A percentile compares a stretch with the other conserved stretches of the same genome.
Evolutionary conservation across 805 yeast species (phyloP).

Genomic region (Metschnikowia sp.): DNA sequence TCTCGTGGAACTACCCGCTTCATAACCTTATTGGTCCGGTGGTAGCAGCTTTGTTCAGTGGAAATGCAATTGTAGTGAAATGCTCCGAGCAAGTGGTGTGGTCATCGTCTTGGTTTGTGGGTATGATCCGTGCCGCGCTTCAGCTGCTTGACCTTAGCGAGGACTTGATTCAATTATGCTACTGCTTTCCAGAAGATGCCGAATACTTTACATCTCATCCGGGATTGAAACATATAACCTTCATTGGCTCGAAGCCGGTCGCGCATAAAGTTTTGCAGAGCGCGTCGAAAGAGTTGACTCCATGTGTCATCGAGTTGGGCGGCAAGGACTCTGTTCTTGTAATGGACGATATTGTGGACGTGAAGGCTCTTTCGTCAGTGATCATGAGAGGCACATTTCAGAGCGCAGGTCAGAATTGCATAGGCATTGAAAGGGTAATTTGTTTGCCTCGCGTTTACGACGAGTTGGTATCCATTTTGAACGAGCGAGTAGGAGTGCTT

Average conservation of each 20-base stretch:
- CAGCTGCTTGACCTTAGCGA: slow-evolving; percentile 73
- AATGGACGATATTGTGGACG: slow-evolving; percentile 70
- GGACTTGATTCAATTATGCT: slow-evolving; percentile 80
- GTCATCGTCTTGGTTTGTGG: slow-evolving; percentile 80
- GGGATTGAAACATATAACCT: slow-evolving; percentile 82
- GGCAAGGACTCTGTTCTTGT: slow-evolving; percentile 93
- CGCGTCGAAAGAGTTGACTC: slow-evolving; percentile 85
- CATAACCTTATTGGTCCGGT: slow-evolving; percentile 93
- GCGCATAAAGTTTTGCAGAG: slow-evolving; percentile 83
- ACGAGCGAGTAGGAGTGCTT: slow-evolving; percentile 54
- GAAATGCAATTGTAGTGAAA: slow-evolving; percentile 86
- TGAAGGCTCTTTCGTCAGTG: slow-evolving; percentile 58
- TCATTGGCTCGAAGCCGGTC: slow-evolving; percentile 93
- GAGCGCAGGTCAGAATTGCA: slow-evolving; percentile 96
- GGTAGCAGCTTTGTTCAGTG: slow-evolving; percentile 83
- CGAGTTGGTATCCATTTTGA: slow-evolving; percentile 52
- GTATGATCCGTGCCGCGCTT: slow-evolving; percentile 68
- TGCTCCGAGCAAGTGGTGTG: slow-evolving; percentile 96
- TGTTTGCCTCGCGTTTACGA: slow-evolving; percentile 72
- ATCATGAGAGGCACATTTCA: slow-evolving; percentile 95
- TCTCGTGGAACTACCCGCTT: slow-evolving; percentile 97
- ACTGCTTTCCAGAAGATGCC: slow-evolving; percentile 87
- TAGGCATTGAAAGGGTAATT: slow-evolving; percentile 93
- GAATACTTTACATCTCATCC: slow-evolving; percentile 83
- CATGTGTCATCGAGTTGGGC: slow-evolving; percentile 93